These are phyloP conservation scores for Lipomyces orientalis DNA, from an alignment of 805 yeast species.

Conservation along the genomic window DNA sequence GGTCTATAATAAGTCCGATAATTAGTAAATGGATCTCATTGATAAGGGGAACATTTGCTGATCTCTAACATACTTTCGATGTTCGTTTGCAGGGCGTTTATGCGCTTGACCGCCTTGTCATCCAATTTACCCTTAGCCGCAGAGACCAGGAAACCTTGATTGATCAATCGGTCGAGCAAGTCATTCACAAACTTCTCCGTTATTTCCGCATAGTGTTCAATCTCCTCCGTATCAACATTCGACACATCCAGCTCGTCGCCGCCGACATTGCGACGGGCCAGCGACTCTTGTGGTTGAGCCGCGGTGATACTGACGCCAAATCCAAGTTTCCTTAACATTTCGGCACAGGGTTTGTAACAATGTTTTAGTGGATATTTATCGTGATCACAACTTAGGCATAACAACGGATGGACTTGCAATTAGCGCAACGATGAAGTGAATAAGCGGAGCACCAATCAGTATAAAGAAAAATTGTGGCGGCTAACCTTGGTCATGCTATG, in stretches of 20 bases:
- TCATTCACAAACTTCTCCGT: conserved; percentile 1
- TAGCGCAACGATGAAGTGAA: neutral
- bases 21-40: neutral
- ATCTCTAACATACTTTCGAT: neutral
- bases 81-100: neutral
- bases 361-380: neutral
- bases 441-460: neutral
- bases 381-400: neutral
- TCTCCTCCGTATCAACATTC: conserved; percentile 9
- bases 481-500: neutral
- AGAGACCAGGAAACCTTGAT: neutral
- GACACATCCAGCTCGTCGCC: neutral
- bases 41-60: neutral
- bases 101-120: neutral
- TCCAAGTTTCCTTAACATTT: neutral
- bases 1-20: neutral
- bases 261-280: neutral
- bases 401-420: neutral
- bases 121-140: conserved; percentile 8
- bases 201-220: conserved; percentile 1
- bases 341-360: neutral
- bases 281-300: conserved; percentile 1
- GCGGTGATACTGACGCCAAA: neutral
- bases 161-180: neutral
- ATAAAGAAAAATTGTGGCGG: neutral